A percentile compares a stretch with the other conserved stretches of the same genome.
phyloP scores from a whole-genome alignment of 2,329 filamentous ascomycete genomes.

The Didymella sp. region DNA sequence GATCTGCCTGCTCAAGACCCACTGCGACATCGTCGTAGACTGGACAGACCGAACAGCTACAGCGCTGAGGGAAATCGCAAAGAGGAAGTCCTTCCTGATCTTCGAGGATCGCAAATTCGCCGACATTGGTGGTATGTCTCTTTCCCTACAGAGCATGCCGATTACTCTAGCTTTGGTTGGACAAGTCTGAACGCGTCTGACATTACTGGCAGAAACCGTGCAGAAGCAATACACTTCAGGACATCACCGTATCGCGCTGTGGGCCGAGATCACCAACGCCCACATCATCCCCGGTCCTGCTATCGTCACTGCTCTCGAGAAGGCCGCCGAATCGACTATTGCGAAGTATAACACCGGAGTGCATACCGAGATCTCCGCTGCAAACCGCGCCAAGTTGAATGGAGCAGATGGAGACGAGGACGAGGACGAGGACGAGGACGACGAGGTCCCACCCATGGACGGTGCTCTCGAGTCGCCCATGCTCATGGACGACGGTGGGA shows the following conservation, averaged over 20 bases:
- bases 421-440: constrained; percentile 37
- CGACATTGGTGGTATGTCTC: constrained; percentile 60
- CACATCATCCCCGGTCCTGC: constrained; percentile 61
- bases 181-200: constrained; percentile 7
- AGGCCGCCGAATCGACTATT: constrained; percentile 57
- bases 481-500: constrained; percentile 43
- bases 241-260: constrained; percentile 58
- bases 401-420: constrained; percentile 42
- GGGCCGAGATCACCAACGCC: constrained; percentile 61
- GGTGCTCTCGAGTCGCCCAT: constrained; percentile 40
- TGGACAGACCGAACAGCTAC: constrained; percentile 64
- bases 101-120: constrained; percentile 65
- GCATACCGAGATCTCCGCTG: constrained; percentile 58
- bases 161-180: background rate
- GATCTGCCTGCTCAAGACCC: constrained; percentile 67
- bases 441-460: constrained; percentile 49
- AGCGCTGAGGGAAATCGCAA: constrained; percentile 56
- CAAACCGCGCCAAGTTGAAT: constrained; percentile 30
- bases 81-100: constrained; percentile 59
- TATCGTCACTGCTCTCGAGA: constrained; percentile 59
- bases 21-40: constrained; percentile 68
- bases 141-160: constrained; percentile 2
- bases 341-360: constrained; percentile 59
- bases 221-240: constrained; percentile 62
- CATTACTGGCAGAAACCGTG: constrained; percentile 55